These are phyloP conservation scores for Lablab purpureus DNA, from an alignment of 306 rosid genomes.

Conservation along the genomic window DNA sequence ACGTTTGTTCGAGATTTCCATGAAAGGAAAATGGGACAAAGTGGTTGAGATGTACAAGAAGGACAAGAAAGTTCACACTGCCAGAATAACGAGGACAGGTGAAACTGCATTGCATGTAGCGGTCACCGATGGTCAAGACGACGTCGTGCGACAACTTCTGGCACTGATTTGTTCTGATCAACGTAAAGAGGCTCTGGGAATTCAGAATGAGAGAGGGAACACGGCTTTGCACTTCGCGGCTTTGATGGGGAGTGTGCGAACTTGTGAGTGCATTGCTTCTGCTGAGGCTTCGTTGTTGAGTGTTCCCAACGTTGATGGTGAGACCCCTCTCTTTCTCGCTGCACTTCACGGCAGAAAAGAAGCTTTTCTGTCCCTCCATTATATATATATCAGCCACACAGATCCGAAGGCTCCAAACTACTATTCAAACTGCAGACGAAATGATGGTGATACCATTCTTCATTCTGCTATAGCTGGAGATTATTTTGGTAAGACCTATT, in stretches of 20 bases:
- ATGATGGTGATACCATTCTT: conserved; percentile 58
- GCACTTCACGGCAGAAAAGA: conserved; percentile 53
- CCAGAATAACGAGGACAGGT: conserved; percentile 50
- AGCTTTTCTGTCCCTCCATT: conserved; percentile 56
- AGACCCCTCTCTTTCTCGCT: conserved; percentile 67
- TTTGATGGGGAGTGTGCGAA: conserved; percentile 36
- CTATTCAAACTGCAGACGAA: conserved; percentile 49
- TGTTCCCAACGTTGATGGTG: conserved; percentile 50
- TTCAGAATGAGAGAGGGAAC: conserved; percentile 36
- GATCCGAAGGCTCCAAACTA: background rate
- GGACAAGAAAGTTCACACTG: background rate
- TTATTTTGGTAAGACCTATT: conserved; percentile 42
- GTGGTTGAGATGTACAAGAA: conserved; percentile 26
- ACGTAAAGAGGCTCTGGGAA: background rate
- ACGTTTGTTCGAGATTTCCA: conserved; percentile 9
- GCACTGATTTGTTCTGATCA: background rate
- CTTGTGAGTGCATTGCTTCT: conserved; percentile 46
- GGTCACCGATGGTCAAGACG: conserved; percentile 50
- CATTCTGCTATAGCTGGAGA: conserved; percentile 58
- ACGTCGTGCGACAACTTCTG: conserved; percentile 38
- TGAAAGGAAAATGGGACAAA: conserved; percentile 52
- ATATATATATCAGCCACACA: background rate
- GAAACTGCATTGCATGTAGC: conserved; percentile 67
- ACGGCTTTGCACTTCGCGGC: conserved; percentile 65
- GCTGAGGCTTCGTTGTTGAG: background rate